phyloP scores from a whole-genome alignment of 2,329 filamentous ascomycete species.

The Macrophomina tecta region DNA sequence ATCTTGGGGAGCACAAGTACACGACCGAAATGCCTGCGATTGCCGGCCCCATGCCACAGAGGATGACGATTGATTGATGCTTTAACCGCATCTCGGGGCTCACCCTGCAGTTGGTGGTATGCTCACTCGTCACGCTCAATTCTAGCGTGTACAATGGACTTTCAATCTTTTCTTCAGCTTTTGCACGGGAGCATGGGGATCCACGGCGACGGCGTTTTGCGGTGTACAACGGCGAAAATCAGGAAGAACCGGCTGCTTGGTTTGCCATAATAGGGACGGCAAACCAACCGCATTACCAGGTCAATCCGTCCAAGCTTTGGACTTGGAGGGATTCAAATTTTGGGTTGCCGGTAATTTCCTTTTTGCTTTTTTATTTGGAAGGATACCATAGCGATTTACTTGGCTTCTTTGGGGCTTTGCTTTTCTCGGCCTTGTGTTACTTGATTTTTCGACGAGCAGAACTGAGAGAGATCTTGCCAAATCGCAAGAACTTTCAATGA shows the following conservation, averaged over 20 bases:
- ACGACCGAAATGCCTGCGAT: constrained; percentile 56
- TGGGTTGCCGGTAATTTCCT: not conserved
- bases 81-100: not conserved
- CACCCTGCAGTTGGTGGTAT: constrained; percentile 15
- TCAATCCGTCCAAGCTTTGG: constrained; percentile 11
- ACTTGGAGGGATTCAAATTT: not conserved
- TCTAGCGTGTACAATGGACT: constrained; percentile 22
- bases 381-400: constrained; percentile 22
- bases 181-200: not conserved
- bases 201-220: constrained; percentile 24
- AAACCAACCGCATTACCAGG: constrained; percentile 15
- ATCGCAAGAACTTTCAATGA: constrained; percentile 7
- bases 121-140: not conserved
- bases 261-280: constrained; percentile 15
- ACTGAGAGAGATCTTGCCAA: not conserved
- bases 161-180: constrained; percentile 8
- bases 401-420: constrained; percentile 12
- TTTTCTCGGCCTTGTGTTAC: constrained; percentile 21
- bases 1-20: constrained; percentile 57
- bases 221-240: constrained; percentile 25
- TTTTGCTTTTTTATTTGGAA: constrained; percentile 11
- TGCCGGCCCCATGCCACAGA: constrained; percentile 50
- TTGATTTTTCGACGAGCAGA: constrained; percentile 10
- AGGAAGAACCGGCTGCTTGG: constrained; percentile 4
- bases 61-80: constrained; percentile 49